These are phyloP conservation scores for Cyberlindnera subsufficiens DNA, from an alignment of 805 yeast species.

Conservation along the genomic window DNA sequence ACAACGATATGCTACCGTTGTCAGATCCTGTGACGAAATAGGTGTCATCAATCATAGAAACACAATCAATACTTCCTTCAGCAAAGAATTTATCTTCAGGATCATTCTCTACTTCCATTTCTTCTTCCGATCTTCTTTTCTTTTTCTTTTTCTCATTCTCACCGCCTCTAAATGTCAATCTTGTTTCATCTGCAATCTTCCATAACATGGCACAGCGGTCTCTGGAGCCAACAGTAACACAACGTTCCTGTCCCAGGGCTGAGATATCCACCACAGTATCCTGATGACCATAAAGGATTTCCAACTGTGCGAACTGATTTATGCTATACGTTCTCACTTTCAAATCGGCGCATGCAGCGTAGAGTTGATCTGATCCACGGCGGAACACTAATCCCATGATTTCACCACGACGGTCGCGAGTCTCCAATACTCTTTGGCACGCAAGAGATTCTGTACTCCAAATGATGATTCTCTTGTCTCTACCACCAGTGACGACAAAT, in stretches of 20 bases:
- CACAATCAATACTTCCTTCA: slow-evolving; percentile 90
- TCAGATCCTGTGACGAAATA: slow-evolving; percentile 94
- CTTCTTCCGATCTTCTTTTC: slow-evolving; percentile 26
- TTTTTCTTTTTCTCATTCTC: slow-evolving; percentile 42
- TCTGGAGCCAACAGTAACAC: slow-evolving; percentile 93
- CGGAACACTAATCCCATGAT: slow-evolving; percentile 74
- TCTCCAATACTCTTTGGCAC: slow-evolving; percentile 71
- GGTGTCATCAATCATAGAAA: slow-evolving; percentile 85
- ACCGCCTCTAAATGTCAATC: slow-evolving; percentile 91
- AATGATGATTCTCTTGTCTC: slow-evolving; percentile 71
- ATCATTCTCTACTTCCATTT: slow-evolving; percentile 24
- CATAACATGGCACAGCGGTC: slow-evolving; percentile 94
- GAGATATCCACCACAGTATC: slow-evolving; percentile 79
- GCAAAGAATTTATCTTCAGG: slow-evolving; percentile 38
- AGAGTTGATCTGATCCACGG: slow-evolving; percentile 75
- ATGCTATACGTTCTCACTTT: slow-evolving; percentile 83
- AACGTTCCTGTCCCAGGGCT: slow-evolving; percentile 79
- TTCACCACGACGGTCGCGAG: slow-evolving; percentile 63
- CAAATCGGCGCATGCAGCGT: slow-evolving; percentile 89
- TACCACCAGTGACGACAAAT: slow-evolving; percentile 87
- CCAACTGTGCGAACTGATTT: slow-evolving; percentile 83
- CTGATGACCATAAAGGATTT: slow-evolving; percentile 92
- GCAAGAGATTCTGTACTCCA: slow-evolving; percentile 82
- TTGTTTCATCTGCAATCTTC: slow-evolving; percentile 94
- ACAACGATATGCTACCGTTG: slow-evolving; percentile 82